Evolutionary conservation across 2,329 filamentous ascomycete species (phyloP).

Genomic region (Bertia moriformis): DNA sequence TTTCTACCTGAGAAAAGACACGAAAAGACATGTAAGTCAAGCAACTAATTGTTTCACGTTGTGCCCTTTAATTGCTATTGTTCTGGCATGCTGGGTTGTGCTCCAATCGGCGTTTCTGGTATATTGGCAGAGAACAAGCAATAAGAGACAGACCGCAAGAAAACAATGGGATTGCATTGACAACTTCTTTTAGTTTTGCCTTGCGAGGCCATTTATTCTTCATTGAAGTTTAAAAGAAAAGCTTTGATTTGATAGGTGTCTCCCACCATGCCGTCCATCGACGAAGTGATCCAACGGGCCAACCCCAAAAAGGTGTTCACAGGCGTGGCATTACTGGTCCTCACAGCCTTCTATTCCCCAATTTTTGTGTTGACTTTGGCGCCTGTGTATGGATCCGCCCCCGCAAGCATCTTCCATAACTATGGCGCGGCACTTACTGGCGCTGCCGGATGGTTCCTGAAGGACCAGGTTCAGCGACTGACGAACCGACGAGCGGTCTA

Average conservation of each 20-base stretch:
- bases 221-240: no score
- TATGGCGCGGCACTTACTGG: neutral
- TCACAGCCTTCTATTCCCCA: constrained; percentile 1
- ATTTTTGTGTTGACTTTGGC: neutral
- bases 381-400: neutral
- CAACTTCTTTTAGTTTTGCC: no score
- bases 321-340: neutral
- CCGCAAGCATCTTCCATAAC: neutral
- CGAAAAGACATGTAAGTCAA: constrained; percentile 1
- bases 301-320: neutral
- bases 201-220: no score
- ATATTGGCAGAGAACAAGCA: no score
- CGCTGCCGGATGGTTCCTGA: neutral
- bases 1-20: neutral
- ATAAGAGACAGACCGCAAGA: no score
- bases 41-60: no score
- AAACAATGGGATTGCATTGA: no score
- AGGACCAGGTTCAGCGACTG: neutral
- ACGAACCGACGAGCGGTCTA: neutral
- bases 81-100: no score
- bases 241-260: no score
- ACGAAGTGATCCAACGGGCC: neutral
- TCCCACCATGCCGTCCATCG: neutral
- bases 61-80: no score
- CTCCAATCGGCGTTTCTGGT: no score